A percentile compares a stretch with the other conserved stretches of the same genome.
Evolutionary conservation across 164 flowering plant genomes (phyloP).

Genomic region (Dillenia turbinata): DNA sequence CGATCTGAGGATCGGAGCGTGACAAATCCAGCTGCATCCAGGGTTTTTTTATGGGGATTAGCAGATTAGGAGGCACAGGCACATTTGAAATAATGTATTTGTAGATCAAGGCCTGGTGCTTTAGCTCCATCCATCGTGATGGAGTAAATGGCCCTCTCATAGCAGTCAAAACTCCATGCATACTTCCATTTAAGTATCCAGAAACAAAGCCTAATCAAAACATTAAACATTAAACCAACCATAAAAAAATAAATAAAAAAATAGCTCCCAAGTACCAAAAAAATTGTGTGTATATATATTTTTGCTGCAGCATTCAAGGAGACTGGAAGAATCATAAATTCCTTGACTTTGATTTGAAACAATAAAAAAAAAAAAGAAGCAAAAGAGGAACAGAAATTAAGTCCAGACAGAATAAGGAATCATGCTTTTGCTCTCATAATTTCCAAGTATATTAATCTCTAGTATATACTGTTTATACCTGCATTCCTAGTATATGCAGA

Average conservation of each 20-base stretch:
- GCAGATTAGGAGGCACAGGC: constrained; percentile 72
- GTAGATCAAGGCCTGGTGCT: constrained; percentile 90
- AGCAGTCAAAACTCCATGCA: constrained; percentile 53
- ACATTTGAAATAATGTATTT: constrained; percentile 70
- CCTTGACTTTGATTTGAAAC: background rate
- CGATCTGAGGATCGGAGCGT: too few species aligned
- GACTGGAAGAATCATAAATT: constrained; percentile 11
- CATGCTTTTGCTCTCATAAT: constrained; percentile 4
- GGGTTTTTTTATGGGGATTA: constrained; percentile 65
- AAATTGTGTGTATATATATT: too few species aligned
- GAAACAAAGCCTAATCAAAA: constrained; percentile 38
- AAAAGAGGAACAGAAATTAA: background rate
- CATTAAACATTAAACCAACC: background rate
- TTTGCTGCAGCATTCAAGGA: constrained; percentile 22
- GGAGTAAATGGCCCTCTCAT: constrained; percentile 74
- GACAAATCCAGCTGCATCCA: constrained; percentile 56
- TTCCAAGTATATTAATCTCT: background rate
- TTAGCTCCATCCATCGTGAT: constrained; percentile 89
- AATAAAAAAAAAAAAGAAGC: background rate
- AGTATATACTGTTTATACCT: constrained; percentile 33
- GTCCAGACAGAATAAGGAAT: background rate
- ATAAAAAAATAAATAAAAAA: background rate
- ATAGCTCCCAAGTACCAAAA: constrained; percentile 1
- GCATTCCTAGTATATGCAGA: constrained; percentile 39
- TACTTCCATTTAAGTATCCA: constrained; percentile 37